phyloP scores from a whole-genome alignment of 352 stramenopile species.

The Pythium chondricola region DNA sequence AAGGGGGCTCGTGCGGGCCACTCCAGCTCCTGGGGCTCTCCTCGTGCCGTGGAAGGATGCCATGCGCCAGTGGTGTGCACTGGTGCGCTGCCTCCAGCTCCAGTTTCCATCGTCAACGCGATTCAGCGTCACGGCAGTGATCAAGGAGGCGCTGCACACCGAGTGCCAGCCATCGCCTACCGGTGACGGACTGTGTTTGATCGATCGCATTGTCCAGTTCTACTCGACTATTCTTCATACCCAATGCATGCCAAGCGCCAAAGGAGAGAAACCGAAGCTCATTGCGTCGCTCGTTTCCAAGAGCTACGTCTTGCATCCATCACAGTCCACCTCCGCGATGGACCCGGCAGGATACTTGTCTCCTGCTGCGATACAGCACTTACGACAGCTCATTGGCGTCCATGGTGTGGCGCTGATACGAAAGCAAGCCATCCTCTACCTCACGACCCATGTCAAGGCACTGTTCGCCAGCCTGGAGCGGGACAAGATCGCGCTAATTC shows the following conservation, averaged over 20 bases:
- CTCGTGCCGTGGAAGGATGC: conserved; percentile 9
- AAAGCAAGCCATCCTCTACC: background rate
- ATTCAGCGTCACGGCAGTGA: conserved; percentile 1
- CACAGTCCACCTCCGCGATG: background rate
- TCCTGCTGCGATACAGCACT: conserved; percentile 2
- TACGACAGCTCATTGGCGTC: conserved; percentile 14
- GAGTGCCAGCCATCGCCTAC: conserved; percentile 1
- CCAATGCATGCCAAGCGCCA: conserved; percentile 17
- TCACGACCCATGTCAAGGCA: conserved; percentile 4
- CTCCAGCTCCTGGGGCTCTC: background rate
- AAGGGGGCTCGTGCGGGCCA: conserved; percentile 9
- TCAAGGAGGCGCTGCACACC: conserved; percentile 1
- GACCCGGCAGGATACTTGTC: conserved; percentile 8
- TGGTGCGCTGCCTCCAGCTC: conserved; percentile 9
- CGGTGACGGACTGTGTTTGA: background rate
- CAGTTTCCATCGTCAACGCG: conserved; percentile 17
- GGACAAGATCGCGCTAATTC: conserved; percentile 30
- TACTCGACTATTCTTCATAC: conserved; percentile 18
- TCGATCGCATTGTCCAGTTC: conserved; percentile 16
- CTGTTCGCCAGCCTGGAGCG: conserved; percentile 17
- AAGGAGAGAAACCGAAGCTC: background rate
- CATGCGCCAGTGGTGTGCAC: conserved; percentile 8
- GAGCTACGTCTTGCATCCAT: conserved; percentile 7
- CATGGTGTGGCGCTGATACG: conserved; percentile 7
- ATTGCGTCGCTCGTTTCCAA: conserved; percentile 3